These are phyloP conservation scores for Suillus bovinus DNA, from an alignment of 768 basidiomycete genomes.

Conservation along the genomic window DNA sequence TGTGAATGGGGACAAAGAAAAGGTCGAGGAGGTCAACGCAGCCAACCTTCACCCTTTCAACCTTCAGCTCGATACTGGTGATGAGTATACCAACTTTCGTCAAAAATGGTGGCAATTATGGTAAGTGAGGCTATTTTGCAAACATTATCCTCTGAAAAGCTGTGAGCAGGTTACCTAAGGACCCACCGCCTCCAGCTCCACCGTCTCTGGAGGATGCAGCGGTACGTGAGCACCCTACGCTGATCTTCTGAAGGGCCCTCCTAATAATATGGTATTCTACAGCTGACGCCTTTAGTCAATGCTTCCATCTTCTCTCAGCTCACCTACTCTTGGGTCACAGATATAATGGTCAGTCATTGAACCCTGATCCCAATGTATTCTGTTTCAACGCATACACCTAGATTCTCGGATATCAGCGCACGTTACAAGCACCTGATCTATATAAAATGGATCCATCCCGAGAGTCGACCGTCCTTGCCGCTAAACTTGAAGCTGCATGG, in stretches of 20 bases:
- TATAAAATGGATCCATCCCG: constrained; percentile 62
- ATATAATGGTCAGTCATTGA: too few relatives aligned
- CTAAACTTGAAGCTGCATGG: constrained; percentile 58
- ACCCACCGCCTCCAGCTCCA: too few relatives aligned
- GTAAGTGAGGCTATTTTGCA: constrained; percentile 25
- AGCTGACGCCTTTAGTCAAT: too few relatives aligned
- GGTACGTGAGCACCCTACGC: too few relatives aligned
- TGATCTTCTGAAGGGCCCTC: too few relatives aligned
- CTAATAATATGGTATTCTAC: too few relatives aligned
- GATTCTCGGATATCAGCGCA: constrained; percentile 61
- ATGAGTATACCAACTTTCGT: constrained; percentile 40
- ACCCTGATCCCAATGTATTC: too few relatives aligned
- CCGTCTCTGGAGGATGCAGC: too few relatives aligned
- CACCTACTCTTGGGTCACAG: too few relatives aligned
- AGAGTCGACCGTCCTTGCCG: constrained; percentile 51
- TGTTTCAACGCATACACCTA: constrained; percentile 16
- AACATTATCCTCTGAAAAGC: too few relatives aligned
- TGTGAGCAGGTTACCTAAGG: too few relatives aligned
- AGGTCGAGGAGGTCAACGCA: not conserved
- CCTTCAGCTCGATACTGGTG: constrained; percentile 43
- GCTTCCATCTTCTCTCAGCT: too few relatives aligned
- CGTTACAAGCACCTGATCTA: constrained; percentile 72
- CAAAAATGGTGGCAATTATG: constrained; percentile 58
- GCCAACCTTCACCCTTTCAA: constrained; percentile 2
- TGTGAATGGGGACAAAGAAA: not conserved